Percentiles rank a stretch among this genome's conserved stretches.
Evolutionary conservation across 176 grass and related monocot genomes (phyloP).

Genomic region (Musa troglodytarum): DNA sequence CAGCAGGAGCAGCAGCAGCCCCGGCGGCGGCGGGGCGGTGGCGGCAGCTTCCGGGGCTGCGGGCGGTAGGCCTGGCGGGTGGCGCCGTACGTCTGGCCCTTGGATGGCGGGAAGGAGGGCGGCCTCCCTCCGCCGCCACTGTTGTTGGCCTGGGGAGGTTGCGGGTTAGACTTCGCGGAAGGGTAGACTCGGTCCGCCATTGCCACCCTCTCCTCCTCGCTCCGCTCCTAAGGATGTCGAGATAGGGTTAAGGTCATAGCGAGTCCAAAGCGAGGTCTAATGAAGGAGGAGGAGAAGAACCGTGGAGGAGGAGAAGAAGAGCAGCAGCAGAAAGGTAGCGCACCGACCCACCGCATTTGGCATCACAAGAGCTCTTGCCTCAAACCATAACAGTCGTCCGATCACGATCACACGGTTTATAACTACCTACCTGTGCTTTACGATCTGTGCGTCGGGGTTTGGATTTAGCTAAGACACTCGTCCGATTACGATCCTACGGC

Average conservation of each 20-base stretch:
- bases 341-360: background rate
- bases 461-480: too few relatives aligned
- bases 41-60: constrained; percentile 20
- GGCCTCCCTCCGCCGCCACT: background rate
- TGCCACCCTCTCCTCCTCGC: background rate
- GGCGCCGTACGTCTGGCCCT: constrained; percentile 65
- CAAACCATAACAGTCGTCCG: background rate
- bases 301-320: background rate
- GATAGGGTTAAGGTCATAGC: constrained; percentile 12
- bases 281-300: background rate
- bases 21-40: constrained; percentile 54
- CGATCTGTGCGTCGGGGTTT: background rate
- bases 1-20: constrained; percentile 66
- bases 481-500: too few relatives aligned
- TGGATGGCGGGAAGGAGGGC: constrained; percentile 31
- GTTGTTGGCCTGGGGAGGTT: constrained; percentile 28
- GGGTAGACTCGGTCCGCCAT: constrained; percentile 82
- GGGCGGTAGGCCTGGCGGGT: constrained; percentile 66
- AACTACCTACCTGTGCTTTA: background rate
- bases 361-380: background rate
- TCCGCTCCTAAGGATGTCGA: background rate
- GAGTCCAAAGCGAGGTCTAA: background rate
- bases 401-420: background rate
- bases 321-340: background rate
- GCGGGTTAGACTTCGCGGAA: constrained; percentile 59